Conservation (phyloP, 1,139 yeast genomes). For the Debaryomyces nepalensis region DNA sequence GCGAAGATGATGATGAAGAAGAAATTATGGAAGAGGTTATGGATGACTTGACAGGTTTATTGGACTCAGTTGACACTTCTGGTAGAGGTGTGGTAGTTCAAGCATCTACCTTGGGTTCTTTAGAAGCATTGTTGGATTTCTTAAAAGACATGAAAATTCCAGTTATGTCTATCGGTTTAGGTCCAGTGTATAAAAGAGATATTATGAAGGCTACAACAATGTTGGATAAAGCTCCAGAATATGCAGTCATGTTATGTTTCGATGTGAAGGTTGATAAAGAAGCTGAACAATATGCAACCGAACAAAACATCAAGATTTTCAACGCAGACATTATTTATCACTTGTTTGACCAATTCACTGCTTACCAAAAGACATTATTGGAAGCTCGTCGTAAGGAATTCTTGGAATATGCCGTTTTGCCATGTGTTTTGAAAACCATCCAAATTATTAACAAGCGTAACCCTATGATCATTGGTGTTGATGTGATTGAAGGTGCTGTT, state of each 20-base stretch:
- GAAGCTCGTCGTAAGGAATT: constrained; percentile 91
- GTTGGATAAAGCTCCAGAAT: constrained; percentile 96
- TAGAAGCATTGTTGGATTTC: constrained; percentile 96
- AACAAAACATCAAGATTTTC: constrained; percentile 88
- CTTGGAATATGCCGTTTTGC: constrained; percentile 88
- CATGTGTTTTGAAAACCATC: constrained; percentile 90
- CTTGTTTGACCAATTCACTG: constrained; percentile 92
- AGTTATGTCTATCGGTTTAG: constrained; percentile 96
- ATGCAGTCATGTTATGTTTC: constrained; percentile 95
- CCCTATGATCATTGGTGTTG: constrained; percentile 99
- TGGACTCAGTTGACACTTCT: constrained; percentile 91
- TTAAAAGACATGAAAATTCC: constrained; percentile 98
- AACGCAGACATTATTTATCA: constrained; percentile 96
- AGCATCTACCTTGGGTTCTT: constrained; percentile 96
- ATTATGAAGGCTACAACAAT: constrained; percentile 96
- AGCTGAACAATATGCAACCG: constrained; percentile 96
- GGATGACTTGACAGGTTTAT: constrained; percentile 95
- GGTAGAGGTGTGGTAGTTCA: constrained; percentile 98
- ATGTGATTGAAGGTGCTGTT: constrained; percentile 87
- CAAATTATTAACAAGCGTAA: constrained; percentile 98
- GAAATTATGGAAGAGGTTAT: constrained; percentile 97
- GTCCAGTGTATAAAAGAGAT: constrained; percentile 97
- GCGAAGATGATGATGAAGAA: constrained; percentile 97
- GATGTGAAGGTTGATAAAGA: constrained; percentile 97
- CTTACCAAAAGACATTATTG: constrained; percentile 83